Evolutionary conservation across 352 stramenopile genomes (phyloP).

Genomic region (Pythium graminicola): DNA sequence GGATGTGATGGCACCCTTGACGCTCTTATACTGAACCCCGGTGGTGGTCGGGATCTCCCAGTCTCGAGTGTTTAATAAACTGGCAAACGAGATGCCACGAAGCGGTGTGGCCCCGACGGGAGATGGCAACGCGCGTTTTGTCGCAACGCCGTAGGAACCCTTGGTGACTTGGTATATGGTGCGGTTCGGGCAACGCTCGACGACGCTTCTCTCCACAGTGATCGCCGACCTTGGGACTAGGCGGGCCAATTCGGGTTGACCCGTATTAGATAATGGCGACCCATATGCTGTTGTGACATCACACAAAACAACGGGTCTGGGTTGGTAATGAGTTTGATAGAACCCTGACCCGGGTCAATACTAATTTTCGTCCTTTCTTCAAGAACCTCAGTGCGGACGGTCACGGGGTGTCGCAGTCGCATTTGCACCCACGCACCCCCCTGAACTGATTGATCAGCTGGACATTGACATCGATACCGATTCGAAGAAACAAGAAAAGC

Average conservation of each 20-base stretch:
- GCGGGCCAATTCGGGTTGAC: not conserved
- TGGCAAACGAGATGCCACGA: too few relatives aligned
- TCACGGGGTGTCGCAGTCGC: conserved; percentile 11
- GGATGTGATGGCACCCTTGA: too few relatives aligned
- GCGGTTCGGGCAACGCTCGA: conserved; percentile 17
- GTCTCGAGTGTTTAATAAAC: too few relatives aligned
- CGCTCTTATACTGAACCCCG: too few relatives aligned
- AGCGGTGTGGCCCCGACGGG: too few relatives aligned
- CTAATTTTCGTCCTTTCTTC: conserved; percentile 5
- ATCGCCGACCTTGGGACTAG: not conserved
- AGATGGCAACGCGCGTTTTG: not conserved
- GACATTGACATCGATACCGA: too few relatives aligned
- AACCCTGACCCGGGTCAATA: not conserved
- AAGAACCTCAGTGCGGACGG: conserved; percentile 4
- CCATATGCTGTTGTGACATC: too few relatives aligned
- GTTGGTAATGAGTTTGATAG: not conserved
- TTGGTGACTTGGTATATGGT: not conserved
- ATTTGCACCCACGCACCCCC: conserved; percentile 6
- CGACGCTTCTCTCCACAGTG: conserved; percentile 23
- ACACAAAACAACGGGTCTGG: conserved; percentile 13
- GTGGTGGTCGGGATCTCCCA: too few relatives aligned
- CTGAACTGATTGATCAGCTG: too few relatives aligned
- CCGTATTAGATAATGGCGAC: not conserved
- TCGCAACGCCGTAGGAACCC: conserved; percentile 10
- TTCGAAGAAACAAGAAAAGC: not conserved